Conservation (phyloP, 306 rosid genomes). For the Lotus japonicus region DNA sequence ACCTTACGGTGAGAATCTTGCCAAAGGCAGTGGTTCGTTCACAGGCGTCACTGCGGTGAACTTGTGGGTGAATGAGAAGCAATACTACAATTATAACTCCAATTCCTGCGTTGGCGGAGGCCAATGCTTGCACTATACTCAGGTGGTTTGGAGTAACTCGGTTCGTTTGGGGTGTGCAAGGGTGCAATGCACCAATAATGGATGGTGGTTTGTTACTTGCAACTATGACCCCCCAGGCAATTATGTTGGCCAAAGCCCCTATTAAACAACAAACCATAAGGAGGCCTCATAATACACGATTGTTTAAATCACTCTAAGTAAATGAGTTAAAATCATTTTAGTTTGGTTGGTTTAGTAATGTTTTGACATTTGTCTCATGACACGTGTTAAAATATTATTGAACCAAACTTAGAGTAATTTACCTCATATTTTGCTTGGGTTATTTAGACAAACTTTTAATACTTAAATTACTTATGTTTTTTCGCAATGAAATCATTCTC, state of each 20-base stretch:
- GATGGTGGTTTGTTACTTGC: slow-evolving; percentile 9
- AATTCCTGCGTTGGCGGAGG: slow-evolving; percentile 25
- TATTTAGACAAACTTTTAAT: no score
- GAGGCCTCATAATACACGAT: no score
- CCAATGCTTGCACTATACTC: slow-evolving; percentile 31
- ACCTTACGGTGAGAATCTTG: slow-evolving; percentile 29
- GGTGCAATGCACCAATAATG: slow-evolving; percentile 26
- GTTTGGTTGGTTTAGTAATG: no score
- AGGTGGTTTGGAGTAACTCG: slow-evolving; percentile 38
- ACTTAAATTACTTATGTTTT: no score
- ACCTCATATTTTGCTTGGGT: no score
- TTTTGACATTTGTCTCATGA: no score
- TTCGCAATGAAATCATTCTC: no score
- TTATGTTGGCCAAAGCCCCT: slow-evolving; percentile 2
- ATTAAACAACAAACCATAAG: neutral
- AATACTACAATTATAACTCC: slow-evolving; percentile 10
- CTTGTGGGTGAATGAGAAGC: slow-evolving; percentile 31
- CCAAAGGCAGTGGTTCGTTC: slow-evolving; percentile 14
- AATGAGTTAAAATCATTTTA: no score
- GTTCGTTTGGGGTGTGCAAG: slow-evolving; percentile 36
- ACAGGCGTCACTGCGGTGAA: slow-evolving; percentile 6
- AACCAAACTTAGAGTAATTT: no score
- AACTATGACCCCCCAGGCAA: slow-evolving; percentile 37
- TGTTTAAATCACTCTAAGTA: no score
- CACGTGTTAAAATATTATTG: no score